Evolutionary conservation across 108 stramenopile species (phyloP).

Genomic region (Cyclostephanos invisitatus): DNA sequence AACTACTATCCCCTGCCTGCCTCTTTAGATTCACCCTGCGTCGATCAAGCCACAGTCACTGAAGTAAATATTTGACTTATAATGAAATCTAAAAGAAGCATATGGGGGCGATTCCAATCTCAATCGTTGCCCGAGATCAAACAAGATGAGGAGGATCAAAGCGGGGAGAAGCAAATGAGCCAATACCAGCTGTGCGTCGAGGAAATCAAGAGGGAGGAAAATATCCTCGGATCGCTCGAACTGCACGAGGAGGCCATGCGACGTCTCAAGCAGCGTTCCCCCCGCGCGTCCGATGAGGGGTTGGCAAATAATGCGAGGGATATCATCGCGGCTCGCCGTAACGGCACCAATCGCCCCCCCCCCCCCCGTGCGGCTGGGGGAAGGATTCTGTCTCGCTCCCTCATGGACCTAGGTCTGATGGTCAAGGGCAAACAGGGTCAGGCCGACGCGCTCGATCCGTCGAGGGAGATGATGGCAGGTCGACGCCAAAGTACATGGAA

Average conservation of each 20-base stretch:
- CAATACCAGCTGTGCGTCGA: neutral
- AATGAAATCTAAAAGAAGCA: too few species aligned
- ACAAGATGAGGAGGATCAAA: too few species aligned
- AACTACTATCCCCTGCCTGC: too few species aligned
- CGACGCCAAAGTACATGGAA: neutral
- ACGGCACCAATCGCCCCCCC: neutral
- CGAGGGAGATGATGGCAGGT: neutral
- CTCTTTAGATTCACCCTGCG: too few species aligned
- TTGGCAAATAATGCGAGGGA: neutral
- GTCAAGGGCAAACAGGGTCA: neutral
- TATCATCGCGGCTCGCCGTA: neutral
- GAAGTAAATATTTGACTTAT: too few species aligned
- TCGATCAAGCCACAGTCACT: too few species aligned
- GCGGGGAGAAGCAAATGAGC: neutral
- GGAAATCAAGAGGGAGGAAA: neutral
- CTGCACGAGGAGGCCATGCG: neutral
- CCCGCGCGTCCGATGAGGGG: neutral
- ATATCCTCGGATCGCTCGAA: neutral
- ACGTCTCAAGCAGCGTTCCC: neutral
- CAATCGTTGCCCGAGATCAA: too few species aligned
- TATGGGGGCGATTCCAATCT: too few species aligned
- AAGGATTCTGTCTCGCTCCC: neutral
- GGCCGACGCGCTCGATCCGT: neutral
- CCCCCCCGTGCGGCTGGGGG: neutral
- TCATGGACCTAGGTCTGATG: neutral